Evolutionary conservation across 1,284 basidiomycete species (phyloP), one percentile per base, ranked within the genome.

Genomic region (Austroboletus olivaceoglutinosus): DNA sequence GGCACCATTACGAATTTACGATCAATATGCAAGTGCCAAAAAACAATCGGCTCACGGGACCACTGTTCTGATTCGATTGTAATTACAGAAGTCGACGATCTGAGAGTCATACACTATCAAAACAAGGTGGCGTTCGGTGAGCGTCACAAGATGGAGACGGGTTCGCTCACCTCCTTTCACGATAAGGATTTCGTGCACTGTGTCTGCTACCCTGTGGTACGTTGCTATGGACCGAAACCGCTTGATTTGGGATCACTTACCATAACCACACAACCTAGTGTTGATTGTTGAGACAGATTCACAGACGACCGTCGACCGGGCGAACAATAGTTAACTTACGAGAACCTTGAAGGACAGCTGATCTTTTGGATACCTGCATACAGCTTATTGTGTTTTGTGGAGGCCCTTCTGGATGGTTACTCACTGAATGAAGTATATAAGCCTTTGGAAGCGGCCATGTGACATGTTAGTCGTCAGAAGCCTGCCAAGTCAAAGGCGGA

Each of bases 361-460:
- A 30, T 51, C 50, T 12, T 45, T 39, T 18, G 42, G 37, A 21
- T 52, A 52, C 6, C 50, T 36, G n/a, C 8, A 7, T 29, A 6
- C 3, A 15, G n/a, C 12, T 31, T n/a, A 45, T 48, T 15, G 27
- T 21, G 12, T 37, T 21, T n/a, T 10, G 8, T 7, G 27, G 19
- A 37, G 11, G 11, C 16, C 4, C 13, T 11, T 7, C 19, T 18
- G 39, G 33, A 9, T 3, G 12, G 22, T 23, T n/a, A 23, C 51
- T 39, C 22, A 43, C 39, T 43, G 44, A 29, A 53, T 46, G 30
- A 53, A 39, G 38, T 43, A 53, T 29, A 51, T 9, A 4, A 34
- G 7, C 2, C 40, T 45, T 12, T 40, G 27, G 23, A 30, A 38
- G 19, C 21, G 0, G 5, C n/a, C 5, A 9, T 7, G 15, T 33